phyloP scores from a whole-genome alignment of 305 asterid genomes.

The Caryopteris hybrid region DNA sequence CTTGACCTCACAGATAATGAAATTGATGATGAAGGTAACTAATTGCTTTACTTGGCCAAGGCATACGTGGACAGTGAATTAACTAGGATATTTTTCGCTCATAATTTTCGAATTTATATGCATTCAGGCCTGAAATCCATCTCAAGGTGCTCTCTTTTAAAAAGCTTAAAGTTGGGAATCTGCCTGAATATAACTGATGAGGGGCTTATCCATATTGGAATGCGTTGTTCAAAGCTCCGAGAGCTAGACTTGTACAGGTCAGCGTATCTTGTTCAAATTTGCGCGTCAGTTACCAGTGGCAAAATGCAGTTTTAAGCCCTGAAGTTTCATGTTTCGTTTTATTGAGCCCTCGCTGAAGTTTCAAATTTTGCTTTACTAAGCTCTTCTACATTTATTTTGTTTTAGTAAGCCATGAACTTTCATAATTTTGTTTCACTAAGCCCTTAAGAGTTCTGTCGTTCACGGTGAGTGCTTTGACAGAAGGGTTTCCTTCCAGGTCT shows the following conservation, averaged over 20 bases:
- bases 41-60: background rate
- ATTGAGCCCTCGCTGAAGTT: background rate
- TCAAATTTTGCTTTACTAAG: too few relatives aligned
- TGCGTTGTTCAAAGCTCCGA: constrained; percentile 60
- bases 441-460: background rate
- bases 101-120: constrained; percentile 1
- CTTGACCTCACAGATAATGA: constrained; percentile 92
- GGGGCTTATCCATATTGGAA: constrained; percentile 72
- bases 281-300: background rate
- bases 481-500: background rate
- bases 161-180: constrained; percentile 71
- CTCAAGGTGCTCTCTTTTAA: constrained; percentile 58
- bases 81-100: background rate
- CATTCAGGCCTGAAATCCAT: constrained; percentile 64
- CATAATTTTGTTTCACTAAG: background rate
- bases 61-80: background rate
- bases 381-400: background rate
- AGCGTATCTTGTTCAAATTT: background rate
- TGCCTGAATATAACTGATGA: constrained; percentile 69
- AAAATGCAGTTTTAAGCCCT: background rate
- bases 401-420: background rate
- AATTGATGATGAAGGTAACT: constrained; percentile 81
- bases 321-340: too few relatives aligned
- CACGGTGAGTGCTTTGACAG: background rate
- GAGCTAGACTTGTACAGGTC: constrained; percentile 93